A percentile compares a stretch with the other conserved stretches of the same genome.
phyloP scores from a whole-genome alignment of 805 yeast species.

The Zygoascus tannicola region DNA sequence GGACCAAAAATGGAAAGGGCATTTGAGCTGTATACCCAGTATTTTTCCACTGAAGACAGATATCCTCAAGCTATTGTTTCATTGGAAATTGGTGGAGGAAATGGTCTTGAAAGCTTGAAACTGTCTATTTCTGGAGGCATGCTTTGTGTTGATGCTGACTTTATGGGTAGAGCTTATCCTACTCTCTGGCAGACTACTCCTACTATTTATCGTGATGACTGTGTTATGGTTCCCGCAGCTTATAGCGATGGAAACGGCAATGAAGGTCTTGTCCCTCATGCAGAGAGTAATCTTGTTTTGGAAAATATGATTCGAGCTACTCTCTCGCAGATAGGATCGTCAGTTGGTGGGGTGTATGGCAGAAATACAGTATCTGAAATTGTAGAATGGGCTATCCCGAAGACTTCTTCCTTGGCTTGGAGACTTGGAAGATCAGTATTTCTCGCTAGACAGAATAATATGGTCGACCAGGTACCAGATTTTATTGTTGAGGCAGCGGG shows the following conservation, averaged over 20 bases:
- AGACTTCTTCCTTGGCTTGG: conserved; percentile 38
- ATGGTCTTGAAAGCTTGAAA: conserved; percentile 16
- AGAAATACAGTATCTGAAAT: conserved; percentile 29
- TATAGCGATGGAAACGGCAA: conserved; percentile 35
- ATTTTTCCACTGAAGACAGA: neutral
- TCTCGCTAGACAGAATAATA: conserved; percentile 31
- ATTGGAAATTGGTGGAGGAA: conserved; percentile 25
- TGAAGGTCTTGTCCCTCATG: conserved; percentile 16
- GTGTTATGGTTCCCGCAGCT: conserved; percentile 10
- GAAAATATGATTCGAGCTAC: conserved; percentile 37
- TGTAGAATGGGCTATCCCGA: conserved; percentile 25
- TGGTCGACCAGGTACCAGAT: conserved; percentile 30
- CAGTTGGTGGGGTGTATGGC: conserved; percentile 31
- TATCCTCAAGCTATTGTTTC: conserved; percentile 7
- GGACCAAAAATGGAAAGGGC: conserved; percentile 32
- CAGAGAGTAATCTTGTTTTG: conserved; percentile 24
- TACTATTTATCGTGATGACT: conserved; percentile 1
- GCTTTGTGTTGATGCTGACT: conserved; percentile 29
- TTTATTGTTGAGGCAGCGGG: conserved; percentile 33
- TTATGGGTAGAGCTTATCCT: conserved; percentile 44
- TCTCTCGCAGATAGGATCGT: conserved; percentile 36
- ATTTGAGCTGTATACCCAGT: conserved; percentile 14
- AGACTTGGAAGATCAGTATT: conserved; percentile 38
- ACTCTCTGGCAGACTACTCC: conserved; percentile 36
- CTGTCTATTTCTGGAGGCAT: conserved; percentile 2